Evolutionary conservation across 192 early-diverging fungal genomes (phyloP).

Genomic region (Coemansia sp.): DNA sequence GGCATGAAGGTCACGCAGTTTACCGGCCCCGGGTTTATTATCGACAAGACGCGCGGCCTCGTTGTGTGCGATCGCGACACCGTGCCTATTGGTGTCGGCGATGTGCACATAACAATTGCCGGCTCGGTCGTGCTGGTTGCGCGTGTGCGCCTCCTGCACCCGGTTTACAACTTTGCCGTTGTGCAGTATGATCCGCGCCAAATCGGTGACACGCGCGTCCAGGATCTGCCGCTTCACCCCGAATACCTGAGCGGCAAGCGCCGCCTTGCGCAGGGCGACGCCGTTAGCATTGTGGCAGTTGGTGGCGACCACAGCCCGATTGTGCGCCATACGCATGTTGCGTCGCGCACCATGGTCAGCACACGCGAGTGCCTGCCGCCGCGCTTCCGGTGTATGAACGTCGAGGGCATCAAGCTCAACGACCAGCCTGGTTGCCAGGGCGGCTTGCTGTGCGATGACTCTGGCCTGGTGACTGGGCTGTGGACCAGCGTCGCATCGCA

Average conservation of each 20-base stretch:
- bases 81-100: slow-evolving; percentile 83
- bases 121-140: slow-evolving; percentile 86
- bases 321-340: slow-evolving; percentile 46
- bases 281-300: slow-evolving; percentile 65
- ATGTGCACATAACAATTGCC: slow-evolving; percentile 86
- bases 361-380: slow-evolving; percentile 71
- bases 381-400: slow-evolving; percentile 73
- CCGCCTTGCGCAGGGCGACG: slow-evolving; percentile 48
- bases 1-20: slow-evolving; percentile 68
- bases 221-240: slow-evolving; percentile 51
- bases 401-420: slow-evolving; percentile 71
- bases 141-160: slow-evolving; percentile 80
- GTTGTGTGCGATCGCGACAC: slow-evolving; percentile 85
- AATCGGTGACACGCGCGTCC: slow-evolving; percentile 73
- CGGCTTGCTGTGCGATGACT: slow-evolving; percentile 60
- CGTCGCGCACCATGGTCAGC: slow-evolving; percentile 56
- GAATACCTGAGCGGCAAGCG: slow-evolving; percentile 27
- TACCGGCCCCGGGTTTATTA: slow-evolving; percentile 63
- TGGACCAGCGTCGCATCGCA: slow-evolving; percentile 75
- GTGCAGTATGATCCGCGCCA: slow-evolving; percentile 72
- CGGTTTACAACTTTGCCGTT: slow-evolving; percentile 85
- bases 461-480: slow-evolving; percentile 61
- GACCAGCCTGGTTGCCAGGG: slow-evolving; percentile 66
- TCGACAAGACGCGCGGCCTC: slow-evolving; percentile 73
- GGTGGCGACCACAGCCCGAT: slow-evolving; percentile 62